Percentiles rank a stretch among this genome's conserved stretches.
phyloP scores from a whole-genome alignment of 108 stramenopile species.

The Nitzschia sp. region DNA sequence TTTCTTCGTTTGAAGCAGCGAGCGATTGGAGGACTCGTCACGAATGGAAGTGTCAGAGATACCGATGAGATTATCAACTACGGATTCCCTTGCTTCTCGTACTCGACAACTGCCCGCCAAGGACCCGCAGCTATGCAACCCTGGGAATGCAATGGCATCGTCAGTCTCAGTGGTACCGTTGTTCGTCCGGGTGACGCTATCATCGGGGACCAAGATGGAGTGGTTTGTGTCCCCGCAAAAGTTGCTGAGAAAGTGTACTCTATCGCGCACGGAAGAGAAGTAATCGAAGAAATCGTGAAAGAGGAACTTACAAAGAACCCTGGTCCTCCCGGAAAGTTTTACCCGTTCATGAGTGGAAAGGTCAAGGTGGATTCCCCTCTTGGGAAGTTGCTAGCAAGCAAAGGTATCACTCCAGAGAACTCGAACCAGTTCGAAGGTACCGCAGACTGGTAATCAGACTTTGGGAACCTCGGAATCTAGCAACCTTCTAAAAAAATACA shows the following conservation, averaged over 20 bases:
- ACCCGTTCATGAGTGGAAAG: conserved; percentile 92
- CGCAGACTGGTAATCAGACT: conserved; percentile 76
- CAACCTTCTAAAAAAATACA: conserved; percentile 2
- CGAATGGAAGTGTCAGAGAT: conserved; percentile 89
- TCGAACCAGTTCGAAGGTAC: conserved; percentile 90
- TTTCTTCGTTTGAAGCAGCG: conserved; percentile 86
- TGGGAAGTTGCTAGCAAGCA: conserved; percentile 75
- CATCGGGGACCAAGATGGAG: conserved; percentile 91
- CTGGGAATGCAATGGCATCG: conserved; percentile 88
- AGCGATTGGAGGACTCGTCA: conserved; percentile 81
- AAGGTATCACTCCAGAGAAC: conserved; percentile 90
- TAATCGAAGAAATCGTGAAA: conserved; percentile 90
- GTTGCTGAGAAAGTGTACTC: conserved; percentile 85
- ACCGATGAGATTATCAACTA: conserved; percentile 91
- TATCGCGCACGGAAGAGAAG: conserved; percentile 89
- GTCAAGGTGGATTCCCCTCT: conserved; percentile 89
- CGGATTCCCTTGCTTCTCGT: conserved; percentile 79
- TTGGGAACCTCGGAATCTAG: not conserved
- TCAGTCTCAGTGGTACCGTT: conserved; percentile 63
- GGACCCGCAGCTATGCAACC: conserved; percentile 88
- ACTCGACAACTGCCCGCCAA: conserved; percentile 56
- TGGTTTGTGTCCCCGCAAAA: conserved; percentile 88
- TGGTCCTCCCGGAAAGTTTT: conserved; percentile 89
- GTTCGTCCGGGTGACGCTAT: conserved; percentile 92
- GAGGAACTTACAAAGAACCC: conserved; percentile 89